phyloP scores from a whole-genome alignment of 2,329 filamentous ascomycete genomes.

The Pyricularia pennisetigena region DNA sequence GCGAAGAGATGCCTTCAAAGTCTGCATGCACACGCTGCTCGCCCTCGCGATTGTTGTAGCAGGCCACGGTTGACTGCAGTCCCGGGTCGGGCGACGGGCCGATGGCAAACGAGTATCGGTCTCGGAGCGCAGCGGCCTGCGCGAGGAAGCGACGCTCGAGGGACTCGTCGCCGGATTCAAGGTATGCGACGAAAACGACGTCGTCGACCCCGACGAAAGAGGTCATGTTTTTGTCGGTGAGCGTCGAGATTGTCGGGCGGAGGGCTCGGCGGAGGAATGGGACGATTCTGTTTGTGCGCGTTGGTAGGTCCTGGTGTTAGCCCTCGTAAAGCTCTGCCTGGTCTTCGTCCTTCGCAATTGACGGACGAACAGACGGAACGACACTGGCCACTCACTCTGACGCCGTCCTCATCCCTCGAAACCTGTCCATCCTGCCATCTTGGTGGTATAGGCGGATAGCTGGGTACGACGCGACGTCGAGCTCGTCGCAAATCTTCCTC shows the following conservation, averaged over 20 bases:
- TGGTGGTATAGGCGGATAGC: conserved; percentile 31
- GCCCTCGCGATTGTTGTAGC: conserved; percentile 30
- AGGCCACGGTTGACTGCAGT: conserved; percentile 16
- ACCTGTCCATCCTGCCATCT: conserved; percentile 22
- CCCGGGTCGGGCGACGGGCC: conserved; percentile 9
- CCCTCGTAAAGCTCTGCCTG: not conserved
- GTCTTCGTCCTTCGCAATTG: not conserved
- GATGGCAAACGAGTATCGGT: conserved; percentile 32
- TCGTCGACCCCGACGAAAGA: conserved; percentile 27
- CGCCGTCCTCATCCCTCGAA: conserved; percentile 31
- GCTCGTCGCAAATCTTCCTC: conserved; percentile 27
- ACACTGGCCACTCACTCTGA: conserved; percentile 25
- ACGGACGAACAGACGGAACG: too few species aligned
- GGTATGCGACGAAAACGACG: conserved; percentile 29
- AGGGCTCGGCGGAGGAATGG: conserved; percentile 18
- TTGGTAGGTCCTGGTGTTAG: not conserved
- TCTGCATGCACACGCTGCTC: conserved; percentile 22
- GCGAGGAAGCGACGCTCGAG: conserved; percentile 20
- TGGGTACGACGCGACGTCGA: conserved; percentile 33
- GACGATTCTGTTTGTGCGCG: conserved; percentile 14
- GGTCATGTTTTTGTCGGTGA: conserved; percentile 18
- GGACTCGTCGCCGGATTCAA: conserved; percentile 19
- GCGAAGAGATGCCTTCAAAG: conserved; percentile 18
- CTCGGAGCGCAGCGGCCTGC: conserved; percentile 24
- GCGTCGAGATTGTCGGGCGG: conserved; percentile 17